Evolutionary conservation across 495 filamentous ascomycete species (phyloP), one percentile per base, ranked within the genome.

Genomic region (Xylaria castorea): DNA sequence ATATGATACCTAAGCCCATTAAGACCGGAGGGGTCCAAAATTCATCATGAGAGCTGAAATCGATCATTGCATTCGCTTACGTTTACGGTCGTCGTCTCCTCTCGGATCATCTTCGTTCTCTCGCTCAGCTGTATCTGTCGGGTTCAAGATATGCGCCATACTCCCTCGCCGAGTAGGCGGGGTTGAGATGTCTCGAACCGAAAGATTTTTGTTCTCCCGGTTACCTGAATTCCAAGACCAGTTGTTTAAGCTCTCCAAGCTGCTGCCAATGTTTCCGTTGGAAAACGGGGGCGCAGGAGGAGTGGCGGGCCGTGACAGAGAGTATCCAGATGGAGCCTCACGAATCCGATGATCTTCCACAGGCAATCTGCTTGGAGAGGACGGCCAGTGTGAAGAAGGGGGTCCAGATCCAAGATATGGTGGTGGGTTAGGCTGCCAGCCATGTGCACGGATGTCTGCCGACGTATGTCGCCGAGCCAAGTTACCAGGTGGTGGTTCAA

Each of bases 391-490:
- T 32, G 89, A 80, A 12, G 91, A 93, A 46, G 90, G 89, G 30
- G 93, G 91, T 4, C 91, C 91, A 27, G 92, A 91, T 3, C 83
- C 86, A 73, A 87, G 83, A 71, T 93, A 94, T 16, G 94, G 93
- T 5, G 94, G 94, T 34, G 87, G 86, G 55, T 84, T 87, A 20
- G 89, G 87, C 74, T 92, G 90, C 96, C 96, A 98, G 65, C 93
- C 93, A 75, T 92, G 92, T 51, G 92, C 90, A 38, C 96, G 92
- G 74, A 99, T 98, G 76, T 99, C 96, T 67, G 96, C 96, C 61
- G 95, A 96, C 1, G 96, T 99, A 81, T 99, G 96, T 55, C 96
- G 90, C 27, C 96, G 91, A 40, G 91, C 87, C 44, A 98, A 84
- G 75, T 91, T 92, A 65, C 90, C 88, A 14, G 93, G 92, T 32